Evolutionary conservation across 805 yeast species (phyloP).

Genomic region (Starmera dryadoides): DNA sequence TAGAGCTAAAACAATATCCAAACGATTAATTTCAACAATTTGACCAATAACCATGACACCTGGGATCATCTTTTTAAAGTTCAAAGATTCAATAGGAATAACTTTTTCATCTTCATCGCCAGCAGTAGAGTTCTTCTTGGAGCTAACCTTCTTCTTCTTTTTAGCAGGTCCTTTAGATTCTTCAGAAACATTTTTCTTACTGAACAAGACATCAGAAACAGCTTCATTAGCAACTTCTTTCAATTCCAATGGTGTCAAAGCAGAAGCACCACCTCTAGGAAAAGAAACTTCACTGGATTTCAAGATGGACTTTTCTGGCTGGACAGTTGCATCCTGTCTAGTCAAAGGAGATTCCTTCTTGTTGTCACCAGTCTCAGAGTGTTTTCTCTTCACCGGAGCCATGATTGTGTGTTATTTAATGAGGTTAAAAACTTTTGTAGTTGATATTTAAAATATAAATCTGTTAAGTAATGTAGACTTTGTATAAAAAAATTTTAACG

Average conservation of each 20-base stretch:
- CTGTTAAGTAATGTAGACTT: background rate
- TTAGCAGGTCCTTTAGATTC: constrained; percentile 21
- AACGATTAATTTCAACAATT: constrained; percentile 47
- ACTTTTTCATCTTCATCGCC: constrained; percentile 20
- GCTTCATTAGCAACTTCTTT: constrained; percentile 93
- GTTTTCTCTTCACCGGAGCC: constrained; percentile 37
- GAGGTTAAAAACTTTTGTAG: too few species aligned
- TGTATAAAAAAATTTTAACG: constrained; percentile 3
- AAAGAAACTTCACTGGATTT: constrained; percentile 40
- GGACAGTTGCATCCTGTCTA: constrained; percentile 32
- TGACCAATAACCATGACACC: constrained; percentile 80
- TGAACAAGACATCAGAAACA: constrained; percentile 78
- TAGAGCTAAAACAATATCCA: constrained; percentile 62
- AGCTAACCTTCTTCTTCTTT: constrained; percentile 34
- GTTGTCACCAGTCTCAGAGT: constrained; percentile 32
- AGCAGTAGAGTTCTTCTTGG: constrained; percentile 21
- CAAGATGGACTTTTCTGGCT: constrained; percentile 28
- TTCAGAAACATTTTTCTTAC: constrained; percentile 14
- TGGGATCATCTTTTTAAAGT: constrained; percentile 54
- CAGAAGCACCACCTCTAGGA: constrained; percentile 94
- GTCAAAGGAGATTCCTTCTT: constrained; percentile 31
- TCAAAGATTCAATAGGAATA: constrained; percentile 55
- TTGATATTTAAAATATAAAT: background rate
- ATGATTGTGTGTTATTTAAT: constrained; percentile 4
- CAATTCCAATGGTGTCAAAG: constrained; percentile 81